phyloP scores from a whole-genome alignment of 768 basidiomycete genomes.

The Neoboletus magnificus region DNA sequence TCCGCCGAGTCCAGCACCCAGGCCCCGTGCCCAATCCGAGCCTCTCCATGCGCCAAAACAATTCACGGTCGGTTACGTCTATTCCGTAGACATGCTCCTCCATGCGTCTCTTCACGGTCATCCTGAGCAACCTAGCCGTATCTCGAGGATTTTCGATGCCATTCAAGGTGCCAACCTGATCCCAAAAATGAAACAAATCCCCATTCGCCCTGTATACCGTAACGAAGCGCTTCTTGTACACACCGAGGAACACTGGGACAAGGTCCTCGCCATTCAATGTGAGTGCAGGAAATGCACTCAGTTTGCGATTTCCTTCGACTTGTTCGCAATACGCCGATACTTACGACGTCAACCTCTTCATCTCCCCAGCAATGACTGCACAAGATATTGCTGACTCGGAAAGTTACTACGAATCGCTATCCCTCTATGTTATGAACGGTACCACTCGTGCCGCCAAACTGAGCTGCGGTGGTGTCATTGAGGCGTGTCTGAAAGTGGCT shows the following conservation, averaged over 20 bases:
- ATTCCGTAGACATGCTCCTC: conserved; percentile 80
- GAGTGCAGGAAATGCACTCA: conserved; percentile 32
- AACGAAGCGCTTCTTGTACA: conserved; percentile 89
- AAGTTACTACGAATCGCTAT: conserved; percentile 84
- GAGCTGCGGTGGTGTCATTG: conserved; percentile 94
- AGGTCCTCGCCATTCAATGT: conserved; percentile 82
- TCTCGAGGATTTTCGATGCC: conserved; percentile 67
- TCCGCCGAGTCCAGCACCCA: conserved; percentile 19
- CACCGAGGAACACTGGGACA: conserved; percentile 88
- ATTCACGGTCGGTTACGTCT: conserved; percentile 75
- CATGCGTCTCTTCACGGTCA: conserved; percentile 71
- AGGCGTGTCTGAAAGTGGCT: conserved; percentile 84
- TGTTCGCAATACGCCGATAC: neutral
- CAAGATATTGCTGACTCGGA: conserved; percentile 75
- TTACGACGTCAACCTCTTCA: conserved; percentile 16
- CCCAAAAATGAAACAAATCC: conserved; percentile 71
- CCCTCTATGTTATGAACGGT: conserved; percentile 84
- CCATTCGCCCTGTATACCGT: conserved; percentile 67
- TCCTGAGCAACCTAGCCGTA: conserved; percentile 77
- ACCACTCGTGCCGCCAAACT: conserved; percentile 84
- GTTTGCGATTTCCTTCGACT: conserved; percentile 2
- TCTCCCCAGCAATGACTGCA: conserved; percentile 59
- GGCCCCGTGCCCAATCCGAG: conserved; percentile 29
- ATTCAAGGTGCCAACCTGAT: conserved; percentile 60
- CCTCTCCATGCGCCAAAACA: conserved; percentile 25